Percentiles rank a stretch among this genome's conserved stretches.
Conservation (phyloP, 345 rosid genomes). For the Ailanthus altissimus region DNA sequence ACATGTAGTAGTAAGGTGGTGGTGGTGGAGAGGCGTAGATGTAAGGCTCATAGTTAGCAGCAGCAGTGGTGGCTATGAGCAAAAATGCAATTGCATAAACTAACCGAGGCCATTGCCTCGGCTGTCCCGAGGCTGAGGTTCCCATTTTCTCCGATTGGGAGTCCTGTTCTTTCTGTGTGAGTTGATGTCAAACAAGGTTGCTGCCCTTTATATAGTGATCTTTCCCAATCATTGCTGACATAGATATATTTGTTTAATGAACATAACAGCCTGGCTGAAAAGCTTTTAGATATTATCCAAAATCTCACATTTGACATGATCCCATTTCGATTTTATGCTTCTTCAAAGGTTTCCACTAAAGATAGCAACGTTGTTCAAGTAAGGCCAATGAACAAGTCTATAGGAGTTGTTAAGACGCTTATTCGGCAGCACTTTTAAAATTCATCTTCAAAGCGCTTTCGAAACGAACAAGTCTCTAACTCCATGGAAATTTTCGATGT, state of each 20-base stretch:
- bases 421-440: neutral
- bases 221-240: conserved; percentile 9
- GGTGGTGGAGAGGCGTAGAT: conserved; percentile 21
- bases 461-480: neutral
- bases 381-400: conserved; percentile 1
- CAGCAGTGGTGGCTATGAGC: conserved; percentile 32
- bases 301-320: conserved; percentile 5
- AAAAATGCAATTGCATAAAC: conserved; percentile 33
- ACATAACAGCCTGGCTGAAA: conserved; percentile 33
- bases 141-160: conserved; percentile 30
- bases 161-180: conserved; percentile 1
- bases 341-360: conserved; percentile 13
- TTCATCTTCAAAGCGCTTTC: conserved; percentile 12
- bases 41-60: conserved; percentile 30
- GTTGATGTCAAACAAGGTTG: neutral
- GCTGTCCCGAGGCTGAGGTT: conserved; percentile 4
- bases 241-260: neutral
- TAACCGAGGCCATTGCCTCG: conserved; percentile 33
- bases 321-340: neutral
- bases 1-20: conserved; percentile 6
- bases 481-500: neutral
- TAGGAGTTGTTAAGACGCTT: conserved; percentile 11
- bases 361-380: neutral
- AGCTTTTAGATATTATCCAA: neutral
- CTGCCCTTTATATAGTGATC: conserved; percentile 30